A percentile compares a stretch with the other conserved stretches of the same genome.
Evolutionary conservation across 306 rosid genomes (phyloP).

Genomic region (Inga laurina): DNA sequence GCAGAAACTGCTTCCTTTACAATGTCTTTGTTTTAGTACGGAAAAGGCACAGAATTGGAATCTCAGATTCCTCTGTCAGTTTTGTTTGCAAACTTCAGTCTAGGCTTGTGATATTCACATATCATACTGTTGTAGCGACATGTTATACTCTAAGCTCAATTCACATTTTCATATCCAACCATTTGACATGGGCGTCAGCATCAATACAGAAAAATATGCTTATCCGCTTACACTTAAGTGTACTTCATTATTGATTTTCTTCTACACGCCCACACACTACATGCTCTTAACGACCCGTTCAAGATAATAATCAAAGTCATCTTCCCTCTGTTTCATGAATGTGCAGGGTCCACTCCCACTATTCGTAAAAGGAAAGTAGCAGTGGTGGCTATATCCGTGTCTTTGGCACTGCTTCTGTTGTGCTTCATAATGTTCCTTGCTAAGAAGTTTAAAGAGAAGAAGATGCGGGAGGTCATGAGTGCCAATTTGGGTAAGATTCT

Average conservation of each 20-base stretch:
- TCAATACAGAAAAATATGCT: too few species aligned
- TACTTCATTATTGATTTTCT: too few species aligned
- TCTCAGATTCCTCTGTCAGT: background rate
- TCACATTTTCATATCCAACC: too few species aligned
- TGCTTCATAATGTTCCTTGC: conserved; percentile 29
- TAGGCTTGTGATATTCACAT: background rate
- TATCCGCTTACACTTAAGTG: too few species aligned
- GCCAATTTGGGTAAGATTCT: conserved; percentile 20
- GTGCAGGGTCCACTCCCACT: conserved; percentile 16
- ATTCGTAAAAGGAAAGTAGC: conserved; percentile 8
- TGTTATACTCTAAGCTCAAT: too few species aligned
- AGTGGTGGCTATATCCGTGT: conserved; percentile 13
- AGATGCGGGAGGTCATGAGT: background rate
- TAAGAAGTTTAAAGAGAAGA: conserved; percentile 2
- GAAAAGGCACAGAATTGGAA: background rate
- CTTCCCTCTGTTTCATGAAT: background rate
- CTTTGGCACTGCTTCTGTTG: conserved; percentile 21
- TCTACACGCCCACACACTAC: background rate
- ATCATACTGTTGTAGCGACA: background rate
- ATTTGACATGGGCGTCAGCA: too few species aligned
- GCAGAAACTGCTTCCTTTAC: background rate
- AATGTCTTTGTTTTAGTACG: background rate
- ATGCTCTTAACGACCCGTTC: background rate
- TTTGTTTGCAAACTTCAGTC: background rate
- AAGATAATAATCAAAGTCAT: background rate